These are phyloP conservation scores for Abortiporus biennis DNA, from an alignment of 1,284 basidiomycete species.

Conservation along the genomic window DNA sequence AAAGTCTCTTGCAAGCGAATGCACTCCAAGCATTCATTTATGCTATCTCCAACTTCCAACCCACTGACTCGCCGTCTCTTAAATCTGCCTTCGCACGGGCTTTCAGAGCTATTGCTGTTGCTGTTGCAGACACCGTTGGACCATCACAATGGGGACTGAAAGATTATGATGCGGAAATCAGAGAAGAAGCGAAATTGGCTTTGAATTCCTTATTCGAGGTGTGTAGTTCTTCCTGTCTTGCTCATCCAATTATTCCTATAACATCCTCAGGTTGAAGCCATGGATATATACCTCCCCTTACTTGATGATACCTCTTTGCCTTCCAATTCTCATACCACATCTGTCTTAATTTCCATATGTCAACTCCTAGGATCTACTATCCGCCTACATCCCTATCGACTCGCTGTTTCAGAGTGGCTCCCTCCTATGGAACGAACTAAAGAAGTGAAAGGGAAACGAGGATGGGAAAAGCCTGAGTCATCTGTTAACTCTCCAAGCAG, in stretches of 20 bases:
- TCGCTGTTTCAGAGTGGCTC: constrained; percentile 56
- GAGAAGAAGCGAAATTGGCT: constrained; percentile 47
- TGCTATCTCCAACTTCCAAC: constrained; percentile 40
- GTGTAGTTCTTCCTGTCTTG: constrained; percentile 7
- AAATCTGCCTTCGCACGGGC: constrained; percentile 55
- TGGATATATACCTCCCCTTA: constrained; percentile 64
- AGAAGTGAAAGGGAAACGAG: constrained; percentile 53
- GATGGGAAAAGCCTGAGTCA: constrained; percentile 56
- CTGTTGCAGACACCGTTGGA: constrained; percentile 58
- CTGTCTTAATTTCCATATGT: constrained; percentile 44
- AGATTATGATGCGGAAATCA: constrained; percentile 34
- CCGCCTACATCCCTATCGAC: constrained; percentile 48
- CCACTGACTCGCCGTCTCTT: constrained; percentile 33
- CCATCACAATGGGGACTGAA: constrained; percentile 54
- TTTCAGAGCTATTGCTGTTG: constrained; percentile 49
- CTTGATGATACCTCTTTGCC: constrained; percentile 37
- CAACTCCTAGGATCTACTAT: constrained; percentile 51
- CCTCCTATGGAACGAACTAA: constrained; percentile 48
- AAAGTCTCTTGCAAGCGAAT: constrained; percentile 46
- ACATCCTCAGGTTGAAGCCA: constrained; percentile 40
- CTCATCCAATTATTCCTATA: constrained; percentile 5
- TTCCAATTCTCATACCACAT: too few relatives aligned
- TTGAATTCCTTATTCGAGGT: constrained; percentile 60
- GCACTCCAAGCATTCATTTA: constrained; percentile 52
- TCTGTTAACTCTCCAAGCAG: constrained; percentile 31